A percentile compares a stretch with the other conserved stretches of the same genome.
These are phyloP conservation scores for Fusarium nurragi DNA, from an alignment of 2,329 filamentous ascomycete genomes.

Conservation along the genomic window DNA sequence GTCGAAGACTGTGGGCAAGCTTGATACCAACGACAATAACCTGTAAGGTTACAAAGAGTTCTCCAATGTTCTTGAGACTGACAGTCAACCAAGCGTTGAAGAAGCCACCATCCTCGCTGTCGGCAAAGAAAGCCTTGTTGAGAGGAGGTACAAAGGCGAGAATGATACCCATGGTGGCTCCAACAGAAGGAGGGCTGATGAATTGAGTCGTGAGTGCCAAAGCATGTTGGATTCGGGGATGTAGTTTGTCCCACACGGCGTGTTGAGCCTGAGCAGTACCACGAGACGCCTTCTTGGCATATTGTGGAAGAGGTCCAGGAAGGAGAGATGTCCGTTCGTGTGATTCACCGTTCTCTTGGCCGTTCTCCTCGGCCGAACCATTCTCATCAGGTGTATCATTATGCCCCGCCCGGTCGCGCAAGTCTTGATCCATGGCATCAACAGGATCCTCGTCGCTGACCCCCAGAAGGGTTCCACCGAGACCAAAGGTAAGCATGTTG, in stretches of 20 bases:
- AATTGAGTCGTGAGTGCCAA: constrained; percentile 14
- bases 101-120: constrained; percentile 20
- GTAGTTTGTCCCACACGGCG: constrained; percentile 19
- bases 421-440: constrained; percentile 16
- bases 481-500: constrained; percentile 31
- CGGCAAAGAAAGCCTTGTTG: constrained; percentile 26
- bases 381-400: background rate
- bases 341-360: background rate
- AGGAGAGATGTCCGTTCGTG: constrained; percentile 25
- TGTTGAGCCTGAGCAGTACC: constrained; percentile 16
- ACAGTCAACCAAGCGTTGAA: constrained; percentile 31
- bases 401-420: constrained; percentile 18
- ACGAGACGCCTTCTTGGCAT: constrained; percentile 14
- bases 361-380: background rate
- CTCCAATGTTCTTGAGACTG: constrained; percentile 31
- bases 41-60: constrained; percentile 25
- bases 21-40: constrained; percentile 32
- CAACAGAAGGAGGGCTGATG: constrained; percentile 22
- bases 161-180: constrained; percentile 11
- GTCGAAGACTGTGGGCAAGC: constrained; percentile 29
- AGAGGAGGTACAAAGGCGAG: constrained; percentile 19
- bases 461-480: constrained; percentile 25
- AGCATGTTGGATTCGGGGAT: constrained; percentile 8
- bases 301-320: constrained; percentile 16
- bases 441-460: constrained; percentile 26